Base-by-base conservation (phyloP, 208 protist genomes). In the Leishmania braziliensis region DNA sequence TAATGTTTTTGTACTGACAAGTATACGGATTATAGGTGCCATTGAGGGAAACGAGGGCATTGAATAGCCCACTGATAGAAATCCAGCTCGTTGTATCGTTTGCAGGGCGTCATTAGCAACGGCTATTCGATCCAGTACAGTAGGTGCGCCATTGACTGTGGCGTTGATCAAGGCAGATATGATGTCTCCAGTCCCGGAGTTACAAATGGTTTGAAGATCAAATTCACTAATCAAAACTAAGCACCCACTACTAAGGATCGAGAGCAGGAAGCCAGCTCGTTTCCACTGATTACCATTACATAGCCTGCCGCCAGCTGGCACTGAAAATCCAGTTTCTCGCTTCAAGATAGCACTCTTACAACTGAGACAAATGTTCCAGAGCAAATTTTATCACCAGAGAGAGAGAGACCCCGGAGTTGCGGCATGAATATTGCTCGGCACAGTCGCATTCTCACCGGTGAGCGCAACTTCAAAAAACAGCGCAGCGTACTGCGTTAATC, bases 21-120 rank as follows among this genome's bases (percentile, higher is more conserved):
- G 58, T 63, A 16, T 91, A 77, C 26, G 82, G 23, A 75, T 93
- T 83, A 68, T 90, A 97, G 20, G 73, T 80, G 8, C 86, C 84
- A n/a, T 86, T 60, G 5, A 72, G 63, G 58, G 74, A 26, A 26
- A 78, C 69, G 23, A 83, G 56, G n/a, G 87, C 83, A 39, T 80
- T 43, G 33, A 54, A 60, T 33, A 94, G 60, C 4, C 90, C 89
- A 63, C 90, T 70, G 70, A 97, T 90, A 72, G 83, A 33, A 80
- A 94, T 87, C 93, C 93, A 97, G 78, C 87, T 92, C 18, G 80
- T 82, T 48, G 93, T 93, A 71, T 95, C 90, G 79, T 94, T 95
- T n/a, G 77, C 75, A 36, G 76, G 29, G 92, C 93, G 75, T 95
- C 93, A 80, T 87, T 94, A n/a, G 93, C 95, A 48, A 78, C 78